Percentiles rank a stretch among this genome's conserved stretches.
Conservation (phyloP, 495 filamentous ascomycete species). For the Bacidia rubella region DNA sequence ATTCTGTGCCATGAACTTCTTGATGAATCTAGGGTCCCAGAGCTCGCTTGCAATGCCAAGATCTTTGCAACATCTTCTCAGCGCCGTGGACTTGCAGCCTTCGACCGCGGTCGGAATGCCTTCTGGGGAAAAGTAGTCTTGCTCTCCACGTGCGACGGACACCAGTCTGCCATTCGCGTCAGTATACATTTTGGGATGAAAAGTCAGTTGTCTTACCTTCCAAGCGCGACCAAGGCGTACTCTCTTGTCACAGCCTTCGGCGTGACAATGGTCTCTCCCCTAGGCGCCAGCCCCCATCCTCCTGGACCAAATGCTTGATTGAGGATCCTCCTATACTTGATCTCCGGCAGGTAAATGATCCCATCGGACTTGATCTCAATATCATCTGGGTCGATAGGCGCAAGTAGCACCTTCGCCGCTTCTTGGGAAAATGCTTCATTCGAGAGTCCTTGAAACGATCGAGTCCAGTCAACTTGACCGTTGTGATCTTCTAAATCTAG, state of each 20-base stretch:
- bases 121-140: conserved; percentile 83
- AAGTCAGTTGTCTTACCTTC: conserved; percentile 44
- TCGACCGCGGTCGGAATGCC: conserved; percentile 95
- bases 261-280: conserved; percentile 83
- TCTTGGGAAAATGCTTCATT: conserved; percentile 63
- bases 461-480: conserved; percentile 75
- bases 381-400: conserved; percentile 54
- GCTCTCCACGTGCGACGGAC: conserved; percentile 84
- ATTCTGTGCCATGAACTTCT: conserved; percentile 50
- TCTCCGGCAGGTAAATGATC: conserved; percentile 92
- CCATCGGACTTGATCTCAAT: conserved; percentile 96
- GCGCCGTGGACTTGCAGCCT: conserved; percentile 90
- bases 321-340: conserved; percentile 90
- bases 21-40: conserved; percentile 91
- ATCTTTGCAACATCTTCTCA: conserved; percentile 96
- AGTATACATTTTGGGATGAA: not conserved
- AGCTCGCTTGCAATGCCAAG: conserved; percentile 87
- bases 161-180: conserved; percentile 49
- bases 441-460: conserved; percentile 80
- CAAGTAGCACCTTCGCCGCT: conserved; percentile 55
- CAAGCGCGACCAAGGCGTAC: conserved; percentile 82
- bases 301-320: conserved; percentile 89
- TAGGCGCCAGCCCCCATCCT: conserved; percentile 84
- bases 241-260: conserved; percentile 81
- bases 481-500: conserved; percentile 30